A percentile compares a stretch with the other conserved stretches of the same genome.
phyloP scores from a whole-genome alignment of 2,329 filamentous ascomycete genomes.

The Teratosphaeria pseudoeucalypti region DNA sequence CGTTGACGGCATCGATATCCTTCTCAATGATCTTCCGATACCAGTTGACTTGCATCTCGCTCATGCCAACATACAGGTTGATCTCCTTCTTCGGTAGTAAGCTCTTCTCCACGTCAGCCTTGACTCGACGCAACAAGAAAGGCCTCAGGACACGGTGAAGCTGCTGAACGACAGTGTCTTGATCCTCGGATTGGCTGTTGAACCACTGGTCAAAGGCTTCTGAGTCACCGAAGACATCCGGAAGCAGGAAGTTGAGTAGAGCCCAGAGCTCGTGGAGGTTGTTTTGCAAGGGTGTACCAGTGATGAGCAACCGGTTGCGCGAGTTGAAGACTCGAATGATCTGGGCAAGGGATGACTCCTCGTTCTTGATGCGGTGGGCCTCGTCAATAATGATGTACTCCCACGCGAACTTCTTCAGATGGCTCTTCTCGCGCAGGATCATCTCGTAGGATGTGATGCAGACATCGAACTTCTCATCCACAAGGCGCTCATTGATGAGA shows the following conservation, averaged over 20 bases:
- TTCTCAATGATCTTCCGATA: conserved; percentile 98
- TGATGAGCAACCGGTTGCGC: conserved; percentile 87
- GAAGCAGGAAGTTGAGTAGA: conserved; percentile 91
- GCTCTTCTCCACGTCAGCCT: conserved; percentile 96
- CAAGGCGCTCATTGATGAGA: conserved; percentile 81
- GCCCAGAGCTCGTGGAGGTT: conserved; percentile 98
- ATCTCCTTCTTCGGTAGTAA: conserved; percentile 93
- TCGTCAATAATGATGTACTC: conserved; percentile 99
- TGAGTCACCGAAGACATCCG: conserved; percentile 92
- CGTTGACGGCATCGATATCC: conserved; percentile 97
- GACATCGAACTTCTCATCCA: conserved; percentile 92
- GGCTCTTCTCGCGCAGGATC: conserved; percentile 88
- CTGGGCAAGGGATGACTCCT: conserved; percentile 91
- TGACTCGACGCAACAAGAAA: conserved; percentile 90
- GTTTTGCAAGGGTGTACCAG: conserved; percentile 92
- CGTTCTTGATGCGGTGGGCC: conserved; percentile 97
- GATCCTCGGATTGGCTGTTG: conserved; percentile 76
- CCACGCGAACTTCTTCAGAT: conserved; percentile 96
- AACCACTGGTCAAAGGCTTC: conserved; percentile 99
- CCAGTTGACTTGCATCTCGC: conserved; percentile 98
- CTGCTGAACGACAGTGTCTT: conserved; percentile 92
- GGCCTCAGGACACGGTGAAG: conserved; percentile 86
- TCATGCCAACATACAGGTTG: conserved; percentile 96
- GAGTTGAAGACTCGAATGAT: conserved; percentile 96
- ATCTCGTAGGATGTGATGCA: conserved; percentile 99